Percentiles rank a stretch among this genome's conserved stretches.
These are phyloP conservation scores for Thraustochytrium striatum DNA, from an alignment of 352 stramenopile species.

Conservation along the genomic window DNA sequence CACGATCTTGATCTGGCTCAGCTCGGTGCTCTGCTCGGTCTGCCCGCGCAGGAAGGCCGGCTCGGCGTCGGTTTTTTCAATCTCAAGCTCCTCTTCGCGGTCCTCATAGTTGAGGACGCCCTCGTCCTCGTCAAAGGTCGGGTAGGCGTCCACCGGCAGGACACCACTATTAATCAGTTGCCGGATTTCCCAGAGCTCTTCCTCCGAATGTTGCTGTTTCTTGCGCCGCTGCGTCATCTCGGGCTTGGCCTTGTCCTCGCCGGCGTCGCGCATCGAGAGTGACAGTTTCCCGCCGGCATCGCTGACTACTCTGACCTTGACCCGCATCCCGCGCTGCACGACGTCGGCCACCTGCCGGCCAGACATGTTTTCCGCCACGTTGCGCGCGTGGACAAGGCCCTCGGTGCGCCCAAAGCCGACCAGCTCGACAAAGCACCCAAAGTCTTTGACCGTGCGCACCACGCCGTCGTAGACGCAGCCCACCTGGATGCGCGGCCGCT, in stretches of 20 bases:
- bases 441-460: constrained; percentile 91
- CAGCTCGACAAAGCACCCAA: constrained; percentile 93
- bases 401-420: constrained; percentile 67
- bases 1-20: constrained; percentile 95
- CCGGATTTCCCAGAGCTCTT: constrained; percentile 91
- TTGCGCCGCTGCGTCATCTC: constrained; percentile 65
- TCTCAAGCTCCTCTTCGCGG: constrained; percentile 63
- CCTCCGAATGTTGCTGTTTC: constrained; percentile 58
- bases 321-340: constrained; percentile 74
- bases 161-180: constrained; percentile 97
- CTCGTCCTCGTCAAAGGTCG: constrained; percentile 91
- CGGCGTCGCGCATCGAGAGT: constrained; percentile 93
- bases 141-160: constrained; percentile 93
- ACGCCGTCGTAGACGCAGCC: constrained; percentile 83
- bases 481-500: not conserved
- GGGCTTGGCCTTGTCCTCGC: constrained; percentile 80
- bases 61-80: constrained; percentile 95
- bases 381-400: constrained; percentile 89
- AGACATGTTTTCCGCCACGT: constrained; percentile 65
- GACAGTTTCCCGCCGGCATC: constrained; percentile 72
- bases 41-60: constrained; percentile 93
- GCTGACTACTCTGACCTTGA: constrained; percentile 85
- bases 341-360: constrained; percentile 73
- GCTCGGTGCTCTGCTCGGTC: constrained; percentile 75
- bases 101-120: constrained; percentile 69